Evolutionary conservation across 441 rosid species (phyloP), one percentile per base, ranked within the genome.

Genomic region (Manihot esculenta): DNA sequence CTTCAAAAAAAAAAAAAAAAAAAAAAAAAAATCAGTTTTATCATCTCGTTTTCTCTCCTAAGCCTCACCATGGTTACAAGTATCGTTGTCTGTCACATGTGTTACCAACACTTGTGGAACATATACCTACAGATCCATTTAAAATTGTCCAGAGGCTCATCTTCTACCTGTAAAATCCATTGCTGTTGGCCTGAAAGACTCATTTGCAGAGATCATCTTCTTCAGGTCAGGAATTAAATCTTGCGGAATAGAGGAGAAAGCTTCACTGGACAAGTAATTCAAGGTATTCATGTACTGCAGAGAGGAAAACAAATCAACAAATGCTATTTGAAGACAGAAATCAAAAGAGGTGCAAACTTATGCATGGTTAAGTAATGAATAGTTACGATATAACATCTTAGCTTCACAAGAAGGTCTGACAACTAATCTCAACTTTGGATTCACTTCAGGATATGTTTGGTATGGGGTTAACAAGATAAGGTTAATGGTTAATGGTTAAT

Each of bases 271-370:
- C 79, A 94, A 86, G 80, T 92, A 94, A 68, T 83, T 90, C 93
- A 92, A 76, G 24, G 98, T 85, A 79, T 94, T 94, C 92, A 80
- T 87, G 76, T 89, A 94, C 97, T 94, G 95, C 92, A 87, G 54
- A 55, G 30, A 72, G 70, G 59, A 70, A 64, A 68, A 47, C 69
- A 75, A 68, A 63, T 70, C 44, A 18, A 68, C 27, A 17, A 50
- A 42, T 57, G 66, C 50, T 27, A 57, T 26, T 50, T 3, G 20
- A 49, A 54, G 61, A 20, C 12, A 30, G 35, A 30, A n/a, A 53
- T 47, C 56, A 71, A 44, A 51, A 26, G 21, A 24, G 10, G 17
- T 13, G n/a, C 33, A 11, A 66, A 59, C 66, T 66, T 51, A 7
- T 26, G 5, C 14, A 56, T 18, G 45, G 68, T 13, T 56, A 56